A percentile compares a stretch with the other conserved stretches of the same genome.
Conservation (phyloP, 805 yeast genomes). For the Kluyveromyces dobzhanskii region DNA sequence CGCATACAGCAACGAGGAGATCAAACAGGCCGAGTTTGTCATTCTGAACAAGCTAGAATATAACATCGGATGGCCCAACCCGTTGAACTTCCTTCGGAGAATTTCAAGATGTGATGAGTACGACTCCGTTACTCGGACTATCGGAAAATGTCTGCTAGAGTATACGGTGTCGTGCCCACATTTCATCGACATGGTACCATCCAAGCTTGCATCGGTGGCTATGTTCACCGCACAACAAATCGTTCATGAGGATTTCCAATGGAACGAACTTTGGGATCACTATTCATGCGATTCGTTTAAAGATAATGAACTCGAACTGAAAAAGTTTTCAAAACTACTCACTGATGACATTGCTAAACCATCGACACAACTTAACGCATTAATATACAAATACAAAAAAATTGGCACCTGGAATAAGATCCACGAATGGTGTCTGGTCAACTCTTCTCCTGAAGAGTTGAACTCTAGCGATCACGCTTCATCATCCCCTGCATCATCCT, state of each 20-base stretch:
- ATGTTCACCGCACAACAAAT: slow-evolving; percentile 34
- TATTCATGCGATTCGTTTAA: slow-evolving; percentile 1
- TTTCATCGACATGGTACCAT: slow-evolving; percentile 67
- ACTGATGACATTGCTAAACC: slow-evolving; percentile 23
- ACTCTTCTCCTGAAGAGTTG: not conserved
- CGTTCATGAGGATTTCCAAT: not conserved
- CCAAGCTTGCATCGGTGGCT: slow-evolving; percentile 77
- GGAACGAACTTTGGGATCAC: slow-evolving; percentile 2
- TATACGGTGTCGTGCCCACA: slow-evolving; percentile 66
- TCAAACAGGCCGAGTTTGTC: slow-evolving; percentile 73
- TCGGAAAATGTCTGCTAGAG: slow-evolving; percentile 79
- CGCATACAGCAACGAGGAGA: slow-evolving; percentile 70
- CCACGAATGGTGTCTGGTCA: slow-evolving; percentile 2
- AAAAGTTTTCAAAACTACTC: slow-evolving; percentile 7
- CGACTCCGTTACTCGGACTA: slow-evolving; percentile 72
- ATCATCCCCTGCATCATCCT: not conserved
- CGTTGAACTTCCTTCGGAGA: slow-evolving; percentile 81
- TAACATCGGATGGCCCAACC: slow-evolving; percentile 77
- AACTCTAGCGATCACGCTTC: not conserved
- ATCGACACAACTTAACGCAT: slow-evolving; percentile 22
- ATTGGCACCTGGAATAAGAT: slow-evolving; percentile 2
- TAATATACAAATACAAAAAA: slow-evolving; percentile 18
- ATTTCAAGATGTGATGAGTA: slow-evolving; percentile 88
- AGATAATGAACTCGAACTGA: slow-evolving; percentile 1
- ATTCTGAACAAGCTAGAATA: slow-evolving; percentile 65